A percentile compares a stretch with the other conserved stretches of the same genome.
phyloP scores from a whole-genome alignment of 495 filamentous ascomycete species.

The Cercophora samala region DNA sequence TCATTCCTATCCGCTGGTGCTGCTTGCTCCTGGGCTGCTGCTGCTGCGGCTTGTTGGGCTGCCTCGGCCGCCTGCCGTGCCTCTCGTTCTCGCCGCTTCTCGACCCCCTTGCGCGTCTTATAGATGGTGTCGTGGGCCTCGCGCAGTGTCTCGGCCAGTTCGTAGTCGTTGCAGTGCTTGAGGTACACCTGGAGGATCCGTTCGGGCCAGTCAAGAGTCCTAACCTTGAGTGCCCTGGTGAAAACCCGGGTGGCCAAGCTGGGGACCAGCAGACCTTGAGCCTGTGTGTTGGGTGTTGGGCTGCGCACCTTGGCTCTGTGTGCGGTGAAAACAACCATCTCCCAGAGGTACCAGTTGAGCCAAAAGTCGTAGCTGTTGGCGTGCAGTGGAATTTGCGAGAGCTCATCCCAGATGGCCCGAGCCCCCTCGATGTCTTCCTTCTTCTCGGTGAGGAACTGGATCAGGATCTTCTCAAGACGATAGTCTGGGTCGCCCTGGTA shows the following conservation, averaged over 20 bases:
- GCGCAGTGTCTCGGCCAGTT: constrained; percentile 67
- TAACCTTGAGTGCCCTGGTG: constrained; percentile 64
- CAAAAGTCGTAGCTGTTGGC: constrained; percentile 86
- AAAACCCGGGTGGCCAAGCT: constrained; percentile 68
- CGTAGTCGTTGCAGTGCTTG: constrained; percentile 83
- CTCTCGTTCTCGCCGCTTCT: constrained; percentile 65
- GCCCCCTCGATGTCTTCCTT: constrained; percentile 59
- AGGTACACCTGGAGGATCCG: constrained; percentile 78
- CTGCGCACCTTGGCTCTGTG: constrained; percentile 41
- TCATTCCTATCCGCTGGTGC: constrained; percentile 8
- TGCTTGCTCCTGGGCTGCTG: constrained; percentile 23
- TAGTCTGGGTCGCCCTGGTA: constrained; percentile 84
- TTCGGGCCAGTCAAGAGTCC: constrained; percentile 85
- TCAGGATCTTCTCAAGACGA: constrained; percentile 84
- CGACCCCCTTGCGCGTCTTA: constrained; percentile 59
- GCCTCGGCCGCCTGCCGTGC: constrained; percentile 35
- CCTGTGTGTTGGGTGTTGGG: constrained; percentile 41
- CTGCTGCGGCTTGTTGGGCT: constrained; percentile 23
- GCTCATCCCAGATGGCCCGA: constrained; percentile 67
- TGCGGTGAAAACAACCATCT: constrained; percentile 59
- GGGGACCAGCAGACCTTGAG: constrained; percentile 46
- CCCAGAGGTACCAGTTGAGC: constrained; percentile 87
- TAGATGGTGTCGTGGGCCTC: constrained; percentile 65
- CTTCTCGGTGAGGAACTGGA: constrained; percentile 81
- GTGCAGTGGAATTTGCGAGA: constrained; percentile 56